phyloP scores from a whole-genome alignment of 805 yeast genomes.

The Sungouiozyma ichnusensis region DNA sequence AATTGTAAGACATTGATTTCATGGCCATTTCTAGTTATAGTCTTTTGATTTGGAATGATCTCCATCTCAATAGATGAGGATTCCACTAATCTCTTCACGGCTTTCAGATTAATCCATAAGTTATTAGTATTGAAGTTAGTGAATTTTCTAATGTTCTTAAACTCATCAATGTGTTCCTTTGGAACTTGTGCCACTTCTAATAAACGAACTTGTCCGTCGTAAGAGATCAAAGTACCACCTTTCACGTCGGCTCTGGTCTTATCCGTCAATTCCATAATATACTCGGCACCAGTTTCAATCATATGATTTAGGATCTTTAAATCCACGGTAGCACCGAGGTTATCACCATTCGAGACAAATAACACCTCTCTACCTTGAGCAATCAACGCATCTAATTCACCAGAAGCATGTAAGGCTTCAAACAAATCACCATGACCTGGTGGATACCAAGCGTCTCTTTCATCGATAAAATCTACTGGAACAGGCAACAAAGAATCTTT shows the following conservation, averaged over 20 bases:
- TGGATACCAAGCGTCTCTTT: slow-evolving; percentile 89
- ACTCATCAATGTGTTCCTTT: slow-evolving; percentile 95
- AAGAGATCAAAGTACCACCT: slow-evolving; percentile 97
- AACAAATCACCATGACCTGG: slow-evolving; percentile 99
- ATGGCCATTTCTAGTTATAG: slow-evolving; percentile 62
- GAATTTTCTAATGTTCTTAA: slow-evolving; percentile 94
- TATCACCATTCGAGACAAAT: slow-evolving; percentile 96
- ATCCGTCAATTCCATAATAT: slow-evolving; percentile 96
- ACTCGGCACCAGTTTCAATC: slow-evolving; percentile 85
- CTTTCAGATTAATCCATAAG: slow-evolving; percentile 92
- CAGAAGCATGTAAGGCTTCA: slow-evolving; percentile 79
- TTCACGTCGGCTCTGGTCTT: slow-evolving; percentile 98
- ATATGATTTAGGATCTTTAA: slow-evolving; percentile 82
- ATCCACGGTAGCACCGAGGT: slow-evolving; percentile 97
- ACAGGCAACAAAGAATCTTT: slow-evolving; percentile 95
- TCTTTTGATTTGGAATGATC: slow-evolving; percentile 89
- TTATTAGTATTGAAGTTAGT: slow-evolving; percentile 97
- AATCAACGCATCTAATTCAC: slow-evolving; percentile 80
- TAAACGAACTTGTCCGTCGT: slow-evolving; percentile 87
- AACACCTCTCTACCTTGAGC: slow-evolving; percentile 90
- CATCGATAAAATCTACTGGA: slow-evolving; percentile 64
- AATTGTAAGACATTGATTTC: slow-evolving; percentile 85
- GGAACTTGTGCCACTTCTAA: slow-evolving; percentile 93
- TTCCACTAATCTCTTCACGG: slow-evolving; percentile 86
- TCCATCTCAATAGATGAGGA: slow-evolving; percentile 74